phyloP scores from a whole-genome alignment of 176 grass and related monocot genomes.

The Cenchrus purpureus region DNA sequence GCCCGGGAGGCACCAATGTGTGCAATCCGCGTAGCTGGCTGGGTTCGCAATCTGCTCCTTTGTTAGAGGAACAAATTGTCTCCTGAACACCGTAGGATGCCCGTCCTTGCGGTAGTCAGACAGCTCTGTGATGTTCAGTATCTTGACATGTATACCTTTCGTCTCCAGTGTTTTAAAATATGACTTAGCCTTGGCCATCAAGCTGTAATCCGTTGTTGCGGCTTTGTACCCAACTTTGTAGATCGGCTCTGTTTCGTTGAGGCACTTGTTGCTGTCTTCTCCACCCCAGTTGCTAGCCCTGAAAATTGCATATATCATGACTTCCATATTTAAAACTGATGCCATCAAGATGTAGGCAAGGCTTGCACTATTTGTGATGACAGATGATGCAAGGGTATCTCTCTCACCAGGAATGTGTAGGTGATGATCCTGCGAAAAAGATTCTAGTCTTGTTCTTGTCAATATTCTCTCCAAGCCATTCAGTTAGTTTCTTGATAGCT shows the following conservation, averaged over 20 bases:
- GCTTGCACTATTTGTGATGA: not conserved
- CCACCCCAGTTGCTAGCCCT: not conserved
- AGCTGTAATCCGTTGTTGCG: constrained; percentile 53
- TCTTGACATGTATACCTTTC: constrained; percentile 61
- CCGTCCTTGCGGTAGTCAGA: constrained; percentile 75
- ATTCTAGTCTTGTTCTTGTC: constrained; percentile 64
- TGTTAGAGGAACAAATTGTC: constrained; percentile 41
- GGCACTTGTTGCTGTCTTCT: not conserved
- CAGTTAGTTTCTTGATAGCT: constrained; percentile 67
- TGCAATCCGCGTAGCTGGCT: constrained; percentile 59
- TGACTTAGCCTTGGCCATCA: constrained; percentile 55
- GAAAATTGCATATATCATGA: not conserved
- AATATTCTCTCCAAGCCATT: constrained; percentile 64
- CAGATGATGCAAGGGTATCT: not conserved
- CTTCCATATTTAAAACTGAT: too few relatives aligned
- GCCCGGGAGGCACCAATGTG: constrained; percentile 69
- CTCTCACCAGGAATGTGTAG: constrained; percentile 75
- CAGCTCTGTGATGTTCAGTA: constrained; percentile 71
- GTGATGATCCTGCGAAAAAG: constrained; percentile 85
- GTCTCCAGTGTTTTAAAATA: constrained; percentile 38
- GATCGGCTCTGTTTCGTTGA: constrained; percentile 23
- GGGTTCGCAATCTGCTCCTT: constrained; percentile 55
- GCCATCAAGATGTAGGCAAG: too few relatives aligned
- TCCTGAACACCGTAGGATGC: constrained; percentile 63
- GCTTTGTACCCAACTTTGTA: constrained; percentile 41